Percentiles rank a stretch among this genome's conserved stretches.
These are phyloP conservation scores for Gyrodon lividus DNA, from an alignment of 768 basidiomycete genomes.

Conservation along the genomic window DNA sequence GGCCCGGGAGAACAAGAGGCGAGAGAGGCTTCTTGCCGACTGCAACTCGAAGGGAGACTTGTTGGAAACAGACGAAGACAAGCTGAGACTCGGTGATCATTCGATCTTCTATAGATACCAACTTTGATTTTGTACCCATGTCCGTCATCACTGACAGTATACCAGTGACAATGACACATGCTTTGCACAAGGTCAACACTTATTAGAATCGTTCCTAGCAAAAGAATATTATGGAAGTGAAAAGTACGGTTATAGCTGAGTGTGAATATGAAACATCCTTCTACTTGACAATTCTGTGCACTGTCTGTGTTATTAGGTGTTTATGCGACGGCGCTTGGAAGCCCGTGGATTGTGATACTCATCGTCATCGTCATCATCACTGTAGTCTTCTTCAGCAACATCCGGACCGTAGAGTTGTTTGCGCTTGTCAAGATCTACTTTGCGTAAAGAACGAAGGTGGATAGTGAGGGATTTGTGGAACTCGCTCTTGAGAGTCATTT, in stretches of 20 bases:
- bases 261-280: conserved; percentile 22
- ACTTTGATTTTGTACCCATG: conserved; percentile 10
- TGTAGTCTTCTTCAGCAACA: conserved; percentile 36
- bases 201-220: conserved; percentile 31
- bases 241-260: conserved; percentile 27
- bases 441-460: conserved; percentile 62
- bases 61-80: conserved; percentile 22
- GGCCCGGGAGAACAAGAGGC: conserved; percentile 48
- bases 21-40: conserved; percentile 30
- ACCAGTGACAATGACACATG: conserved; percentile 1
- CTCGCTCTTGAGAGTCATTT: conserved; percentile 47
- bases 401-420: conserved; percentile 42
- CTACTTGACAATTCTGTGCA: conserved; percentile 4
- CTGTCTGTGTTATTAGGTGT: conserved; percentile 22
- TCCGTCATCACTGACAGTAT: background rate
- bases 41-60: conserved; percentile 7
- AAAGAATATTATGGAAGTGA: conserved; percentile 25
- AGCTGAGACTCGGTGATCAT: conserved; percentile 28
- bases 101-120: conserved; percentile 30
- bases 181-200: conserved; percentile 19
- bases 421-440: conserved; percentile 53
- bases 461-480: conserved; percentile 62
- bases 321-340: conserved; percentile 31
- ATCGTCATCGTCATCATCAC: conserved; percentile 36
- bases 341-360: conserved; percentile 32